Evolutionary conservation across 768 basidiomycete genomes (phyloP).

Genomic region (Trametes villosa): DNA sequence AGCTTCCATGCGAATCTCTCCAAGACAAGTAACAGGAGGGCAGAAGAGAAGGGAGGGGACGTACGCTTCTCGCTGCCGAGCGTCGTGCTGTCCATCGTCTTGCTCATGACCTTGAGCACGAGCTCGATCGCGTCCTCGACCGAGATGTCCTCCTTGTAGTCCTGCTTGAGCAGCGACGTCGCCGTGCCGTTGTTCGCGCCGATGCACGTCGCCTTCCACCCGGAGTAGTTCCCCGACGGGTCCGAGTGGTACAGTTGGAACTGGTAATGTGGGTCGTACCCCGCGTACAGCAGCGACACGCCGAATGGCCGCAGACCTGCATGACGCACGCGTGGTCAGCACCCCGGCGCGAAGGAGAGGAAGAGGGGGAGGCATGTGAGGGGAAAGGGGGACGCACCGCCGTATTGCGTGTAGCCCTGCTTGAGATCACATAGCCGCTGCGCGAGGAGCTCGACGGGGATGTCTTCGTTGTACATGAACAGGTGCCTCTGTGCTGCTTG

Average conservation of each 20-base stretch:
- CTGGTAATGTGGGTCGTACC: slow-evolving; percentile 92
- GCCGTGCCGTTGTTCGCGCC: slow-evolving; percentile 99
- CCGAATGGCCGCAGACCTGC: slow-evolving; percentile 97
- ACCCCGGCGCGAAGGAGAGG: not conserved
- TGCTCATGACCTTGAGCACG: slow-evolving; percentile 94
- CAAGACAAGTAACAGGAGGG: not conserved
- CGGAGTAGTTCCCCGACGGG: slow-evolving; percentile 97
- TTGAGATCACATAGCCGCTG: slow-evolving; percentile 96
- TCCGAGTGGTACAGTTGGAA: slow-evolving; percentile 99
- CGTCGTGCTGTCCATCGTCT: slow-evolving; percentile 99
- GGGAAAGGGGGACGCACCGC: slow-evolving; percentile 58
- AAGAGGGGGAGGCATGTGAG: not conserved
- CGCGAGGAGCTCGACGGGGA: slow-evolving; percentile 94
- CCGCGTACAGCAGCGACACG: slow-evolving; percentile 95
- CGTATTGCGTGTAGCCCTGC: slow-evolving; percentile 97
- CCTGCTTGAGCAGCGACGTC: slow-evolving; percentile 93
- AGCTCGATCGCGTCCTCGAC: slow-evolving; percentile 93
- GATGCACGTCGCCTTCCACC: slow-evolving; percentile 98
- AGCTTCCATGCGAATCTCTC: not conserved
- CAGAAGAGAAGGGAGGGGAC: slow-evolving; percentile 33
- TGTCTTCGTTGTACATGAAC: slow-evolving; percentile 92
- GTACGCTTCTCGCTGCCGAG: slow-evolving; percentile 93
- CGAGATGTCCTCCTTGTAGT: slow-evolving; percentile 94
- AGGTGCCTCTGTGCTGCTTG: slow-evolving; percentile 90
- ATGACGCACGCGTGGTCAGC: slow-evolving; percentile 2